Conservation (phyloP, 192 early-diverging fungal genomes). For the Coemansia sp. region DNA sequence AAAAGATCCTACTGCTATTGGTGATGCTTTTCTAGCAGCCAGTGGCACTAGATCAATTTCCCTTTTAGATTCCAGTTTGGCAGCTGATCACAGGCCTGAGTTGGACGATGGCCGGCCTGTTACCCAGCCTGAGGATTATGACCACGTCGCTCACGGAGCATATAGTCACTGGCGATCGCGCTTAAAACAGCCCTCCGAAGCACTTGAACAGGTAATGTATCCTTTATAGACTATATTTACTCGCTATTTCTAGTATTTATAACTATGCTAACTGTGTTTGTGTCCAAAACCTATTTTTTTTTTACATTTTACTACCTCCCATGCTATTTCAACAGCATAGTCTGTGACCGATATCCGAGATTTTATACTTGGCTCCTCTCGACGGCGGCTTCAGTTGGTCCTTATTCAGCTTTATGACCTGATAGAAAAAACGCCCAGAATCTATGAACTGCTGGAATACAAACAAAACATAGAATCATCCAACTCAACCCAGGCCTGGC, state of each 20-base stretch:
- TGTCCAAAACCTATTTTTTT: neutral
- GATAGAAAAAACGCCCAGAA: conserved; percentile 30
- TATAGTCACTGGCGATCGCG: conserved; percentile 38
- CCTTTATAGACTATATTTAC: neutral
- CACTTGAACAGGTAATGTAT: conserved; percentile 38
- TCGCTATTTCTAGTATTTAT: neutral
- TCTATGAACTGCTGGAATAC: conserved; percentile 34
- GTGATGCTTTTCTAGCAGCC: neutral
- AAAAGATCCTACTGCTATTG: neutral
- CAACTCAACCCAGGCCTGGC: conserved; percentile 16
- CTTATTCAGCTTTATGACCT: conserved; percentile 39
- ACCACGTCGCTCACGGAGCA: conserved; percentile 24
- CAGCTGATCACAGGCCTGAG: neutral
- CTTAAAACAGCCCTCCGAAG: conserved; percentile 21
- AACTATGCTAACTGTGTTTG: neutral
- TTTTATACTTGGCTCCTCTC: conserved; percentile 27
- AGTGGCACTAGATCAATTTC: neutral
- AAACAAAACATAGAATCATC: conserved; percentile 29
- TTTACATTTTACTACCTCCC: neutral
- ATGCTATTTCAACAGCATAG: conserved; percentile 12
- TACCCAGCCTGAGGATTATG: conserved; percentile 26
- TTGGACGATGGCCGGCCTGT: conserved; percentile 26
- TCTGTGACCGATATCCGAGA: conserved; percentile 32
- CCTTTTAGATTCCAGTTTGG: neutral
- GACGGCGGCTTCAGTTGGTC: conserved; percentile 45